Percentiles rank a stretch among this genome's conserved stretches.
Conservation (phyloP, 805 yeast species). For the Candida patagonica region DNA sequence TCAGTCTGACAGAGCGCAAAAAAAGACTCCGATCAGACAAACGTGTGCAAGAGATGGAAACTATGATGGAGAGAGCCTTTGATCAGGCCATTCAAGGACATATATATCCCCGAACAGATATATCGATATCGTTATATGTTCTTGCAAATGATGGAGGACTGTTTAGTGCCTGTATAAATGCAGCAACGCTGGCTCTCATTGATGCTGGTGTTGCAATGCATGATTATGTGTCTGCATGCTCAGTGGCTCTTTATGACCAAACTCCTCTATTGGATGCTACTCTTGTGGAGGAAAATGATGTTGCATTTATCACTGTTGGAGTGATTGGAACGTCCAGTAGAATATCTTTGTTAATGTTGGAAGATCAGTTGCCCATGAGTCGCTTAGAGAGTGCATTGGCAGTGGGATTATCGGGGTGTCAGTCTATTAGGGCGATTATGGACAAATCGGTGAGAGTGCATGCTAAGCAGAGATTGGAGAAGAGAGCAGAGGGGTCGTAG, state of each 20-base stretch:
- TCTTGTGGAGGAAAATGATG: conserved; percentile 71
- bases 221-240: conserved; percentile 75
- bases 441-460: conserved; percentile 72
- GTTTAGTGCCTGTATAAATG: conserved; percentile 68
- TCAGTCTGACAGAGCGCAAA: conserved; percentile 67
- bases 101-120: conserved; percentile 73
- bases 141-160: conserved; percentile 88
- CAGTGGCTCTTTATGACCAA: conserved; percentile 71
- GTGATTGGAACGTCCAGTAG: conserved; percentile 76
- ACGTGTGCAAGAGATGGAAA: conserved; percentile 27
- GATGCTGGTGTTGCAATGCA: conserved; percentile 95
- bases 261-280: conserved; percentile 78
- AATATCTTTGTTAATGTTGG: conserved; percentile 64
- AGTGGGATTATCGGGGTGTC: conserved; percentile 81
- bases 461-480: conserved; percentile 50
- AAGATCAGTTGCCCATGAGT: conserved; percentile 79
- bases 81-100: conserved; percentile 57
- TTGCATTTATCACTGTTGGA: conserved; percentile 75
- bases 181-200: conserved; percentile 78
- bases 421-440: conserved; percentile 73
- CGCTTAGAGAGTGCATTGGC: conserved; percentile 65
- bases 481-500: conserved; percentile 16
- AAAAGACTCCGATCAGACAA: conserved; percentile 56
- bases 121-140: conserved; percentile 67
- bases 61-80: conserved; percentile 27